Evolutionary conservation across 352 stramenopile species (phyloP).

Genomic region (Pythium periplocum): DNA sequence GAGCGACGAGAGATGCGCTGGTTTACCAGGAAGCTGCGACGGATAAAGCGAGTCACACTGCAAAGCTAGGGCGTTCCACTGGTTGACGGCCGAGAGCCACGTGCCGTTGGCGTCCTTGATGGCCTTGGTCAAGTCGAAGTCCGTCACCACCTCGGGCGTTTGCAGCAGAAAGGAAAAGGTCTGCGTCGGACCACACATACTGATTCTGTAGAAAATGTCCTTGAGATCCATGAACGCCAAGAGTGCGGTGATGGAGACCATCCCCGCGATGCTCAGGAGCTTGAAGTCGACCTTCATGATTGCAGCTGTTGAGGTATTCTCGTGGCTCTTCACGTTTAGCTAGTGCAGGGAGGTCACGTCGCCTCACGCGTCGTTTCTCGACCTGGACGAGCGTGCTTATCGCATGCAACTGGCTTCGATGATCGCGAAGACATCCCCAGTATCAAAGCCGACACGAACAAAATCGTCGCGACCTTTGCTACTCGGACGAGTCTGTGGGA

Average conservation of each 20-base stretch:
- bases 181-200: slow-evolving; percentile 16
- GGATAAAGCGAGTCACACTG: slow-evolving; percentile 17
- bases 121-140: slow-evolving; percentile 14
- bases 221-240: slow-evolving; percentile 24
- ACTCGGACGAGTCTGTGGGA: slow-evolving; percentile 12
- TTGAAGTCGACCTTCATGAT: no score
- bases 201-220: slow-evolving; percentile 23
- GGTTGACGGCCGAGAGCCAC: slow-evolving; percentile 8
- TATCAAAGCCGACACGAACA: slow-evolving; percentile 3
- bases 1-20: slow-evolving; percentile 12
- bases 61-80: slow-evolving; percentile 21
- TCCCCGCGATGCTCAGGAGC: slow-evolving; percentile 14
- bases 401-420: slow-evolving; percentile 3
- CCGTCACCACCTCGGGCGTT: slow-evolving; percentile 15
- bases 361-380: slow-evolving; percentile 6
- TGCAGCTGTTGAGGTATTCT: no score
- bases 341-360: no score
- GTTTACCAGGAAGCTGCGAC: slow-evolving; percentile 13
- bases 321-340: no score
- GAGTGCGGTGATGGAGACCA: slow-evolving; percentile 21
- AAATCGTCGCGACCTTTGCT: slow-evolving; percentile 10
- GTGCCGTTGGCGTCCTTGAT: slow-evolving; percentile 13
- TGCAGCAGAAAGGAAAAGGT: slow-evolving; percentile 14
- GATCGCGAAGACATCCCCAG: slow-evolving; percentile 6
- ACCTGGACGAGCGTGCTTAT: slow-evolving; percentile 13